Evolutionary conservation across 441 rosid species (phyloP), one percentile per base, ranked within the genome.

Genomic region (Mallotus repandus): DNA sequence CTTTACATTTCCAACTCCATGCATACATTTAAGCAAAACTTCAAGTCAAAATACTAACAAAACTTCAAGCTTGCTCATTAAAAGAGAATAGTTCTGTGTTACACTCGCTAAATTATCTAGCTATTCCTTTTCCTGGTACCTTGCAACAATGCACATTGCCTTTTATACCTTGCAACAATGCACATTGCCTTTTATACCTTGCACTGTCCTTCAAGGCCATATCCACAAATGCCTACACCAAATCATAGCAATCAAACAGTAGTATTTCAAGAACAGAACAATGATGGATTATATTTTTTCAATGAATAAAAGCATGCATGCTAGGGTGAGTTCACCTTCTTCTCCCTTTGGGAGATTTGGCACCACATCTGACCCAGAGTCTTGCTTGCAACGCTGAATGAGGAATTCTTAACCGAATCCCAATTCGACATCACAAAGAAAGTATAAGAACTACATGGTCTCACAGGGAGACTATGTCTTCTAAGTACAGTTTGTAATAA

Each of bases 301-400:
- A 15, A 53, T 9, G 6, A 6, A 59, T 25, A 13, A 7, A 60
- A 29, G 0, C 4, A 14, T 43, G 14, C 13, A 9, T 32, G 45
- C 29, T 60, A 5, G 19, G 2, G 0, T 14, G 3, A 4, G 25
- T 22, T 7, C 13, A 76, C 71, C 70, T 75, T 70, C 69, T 76
- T 76, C 45, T 76, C 74, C 15, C 21, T 6, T 6, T 3, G 46
- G 10, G 74, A 56, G 15, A 70, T 38, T 48, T 46, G 71, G 66
- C 71, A 48, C 74, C 78, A 75, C 54, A 70, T 76, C 48, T 64
- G 78, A 50, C 74, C 53, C n/a, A 76, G 61, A 29, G 21, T 48
- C 73, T 70, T 76, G 74, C 78, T 76, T 22, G 11, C 38, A 29
- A 61, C 69, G 25, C 64, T 14, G 14, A 75, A 75, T 16, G 73